Base-by-base conservation (phyloP, 192 early-diverging fungal genomes). In the Coemansia reversa region DNA sequence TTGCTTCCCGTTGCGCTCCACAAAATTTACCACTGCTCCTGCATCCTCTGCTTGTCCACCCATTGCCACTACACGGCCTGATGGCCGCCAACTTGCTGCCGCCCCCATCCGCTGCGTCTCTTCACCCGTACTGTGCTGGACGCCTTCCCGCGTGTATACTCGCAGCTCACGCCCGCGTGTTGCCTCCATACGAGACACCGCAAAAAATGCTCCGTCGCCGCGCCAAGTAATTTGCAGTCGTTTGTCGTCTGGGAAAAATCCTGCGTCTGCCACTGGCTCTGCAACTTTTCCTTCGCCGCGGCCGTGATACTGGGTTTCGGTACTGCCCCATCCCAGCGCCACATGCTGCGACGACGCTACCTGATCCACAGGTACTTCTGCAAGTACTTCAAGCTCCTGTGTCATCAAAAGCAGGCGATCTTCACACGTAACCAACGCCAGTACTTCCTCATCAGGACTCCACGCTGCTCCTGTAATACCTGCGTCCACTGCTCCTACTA, bases 231-330 rank as follows among this genome's bases (percentile, higher is more conserved):
- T 64, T 11, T 93, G 86, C 28, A 90, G 84, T 0, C 29, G 39
- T 0, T 67, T 33, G 9, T 72, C 65, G 78, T 96, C 94, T 58
- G 95, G 93, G 55, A 87, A 85, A 0, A 62, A 60, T 55, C 74
- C 76, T 6, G 66, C 62, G 58, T 81, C 85, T 66, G 74, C 69
- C 60, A 83, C 75, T 2, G 91, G 88, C 19, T 4, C 20, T 27
- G 33, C 29, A 42, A 5, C 4, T 29, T 42, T 25, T 30, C 18
- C 53, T 20, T 24, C 94, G 52, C 82, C 90, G 19, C 89, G 86
- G 51, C 97, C 97, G 67, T 97, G 94, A 72, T 97, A 99, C 68
- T 99, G 97, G 11, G 97, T 99, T 71, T 96, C 95, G 56, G 92
- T 93, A 47, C 85, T 88, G 64, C 97, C 97, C 97, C 97, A 99